Evolutionary conservation across 331 rosid species (phyloP).

Genomic region (Spiraea crenata): DNA sequence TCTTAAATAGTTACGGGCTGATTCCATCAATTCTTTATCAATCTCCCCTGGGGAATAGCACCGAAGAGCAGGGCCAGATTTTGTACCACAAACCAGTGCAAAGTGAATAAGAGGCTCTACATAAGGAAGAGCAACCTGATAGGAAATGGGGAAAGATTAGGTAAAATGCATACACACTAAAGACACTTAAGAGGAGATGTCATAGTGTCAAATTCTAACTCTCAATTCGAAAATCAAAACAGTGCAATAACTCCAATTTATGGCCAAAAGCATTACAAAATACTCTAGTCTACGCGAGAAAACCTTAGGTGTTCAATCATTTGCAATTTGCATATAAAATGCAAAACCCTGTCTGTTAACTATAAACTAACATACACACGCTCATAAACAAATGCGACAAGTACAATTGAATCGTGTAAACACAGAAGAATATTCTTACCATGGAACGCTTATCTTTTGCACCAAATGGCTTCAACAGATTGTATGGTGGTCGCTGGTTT

Average conservation of each 20-base stretch:
- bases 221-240: background rate
- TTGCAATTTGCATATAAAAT: background rate
- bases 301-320: background rate
- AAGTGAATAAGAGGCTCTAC: conserved; percentile 86
- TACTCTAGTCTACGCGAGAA: too few species aligned
- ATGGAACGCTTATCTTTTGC: conserved; percentile 67
- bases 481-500: conserved; percentile 88
- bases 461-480: conserved; percentile 82
- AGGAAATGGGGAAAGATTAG: conserved; percentile 14
- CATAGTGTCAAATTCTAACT: background rate
- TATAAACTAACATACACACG: background rate
- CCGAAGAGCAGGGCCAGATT: conserved; percentile 73
- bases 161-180: background rate
- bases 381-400: background rate
- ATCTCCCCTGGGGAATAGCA: conserved; percentile 75
- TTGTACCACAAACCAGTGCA: conserved; percentile 74
- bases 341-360: background rate
- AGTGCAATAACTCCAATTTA: background rate
- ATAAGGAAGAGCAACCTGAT: conserved; percentile 79
- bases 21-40: conserved; percentile 72
- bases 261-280: background rate
- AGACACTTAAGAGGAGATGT: background rate
- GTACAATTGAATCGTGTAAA: conserved; percentile 8
- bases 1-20: conserved; percentile 61
- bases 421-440: conserved; percentile 37